phyloP scores from a whole-genome alignment of 2,329 filamentous ascomycete species.

The Didymella keratinophila region DNA sequence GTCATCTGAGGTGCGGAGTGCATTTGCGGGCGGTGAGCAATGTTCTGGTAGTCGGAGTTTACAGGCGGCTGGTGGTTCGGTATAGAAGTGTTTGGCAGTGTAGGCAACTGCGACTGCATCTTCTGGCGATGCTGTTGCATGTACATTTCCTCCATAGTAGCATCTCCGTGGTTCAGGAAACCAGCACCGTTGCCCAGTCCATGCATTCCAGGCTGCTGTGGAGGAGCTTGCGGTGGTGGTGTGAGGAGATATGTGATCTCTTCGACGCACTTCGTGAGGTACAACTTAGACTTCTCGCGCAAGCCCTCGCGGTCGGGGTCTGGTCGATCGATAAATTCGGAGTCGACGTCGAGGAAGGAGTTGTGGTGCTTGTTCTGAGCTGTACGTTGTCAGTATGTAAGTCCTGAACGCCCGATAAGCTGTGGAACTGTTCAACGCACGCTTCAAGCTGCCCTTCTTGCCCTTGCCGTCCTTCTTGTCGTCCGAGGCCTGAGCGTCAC shows the following conservation, averaged over 20 bases:
- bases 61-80: slow-evolving; percentile 68
- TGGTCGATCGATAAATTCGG: slow-evolving; percentile 50
- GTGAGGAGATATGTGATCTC: slow-evolving; percentile 74
- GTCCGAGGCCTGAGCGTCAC: slow-evolving; percentile 58
- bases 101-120: slow-evolving; percentile 54
- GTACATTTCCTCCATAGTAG: slow-evolving; percentile 67
- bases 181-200: slow-evolving; percentile 46
- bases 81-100: slow-evolving; percentile 51
- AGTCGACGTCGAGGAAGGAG: slow-evolving; percentile 61
- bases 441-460: slow-evolving; percentile 41
- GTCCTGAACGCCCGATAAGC: not conserved
- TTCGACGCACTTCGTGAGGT: slow-evolving; percentile 71
- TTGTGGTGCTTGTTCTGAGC: slow-evolving; percentile 58
- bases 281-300: slow-evolving; percentile 69
- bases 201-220: slow-evolving; percentile 57
- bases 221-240: slow-evolving; percentile 67
- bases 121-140: slow-evolving; percentile 65
- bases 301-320: slow-evolving; percentile 65
- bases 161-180: slow-evolving; percentile 60
- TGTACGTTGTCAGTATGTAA: slow-evolving; percentile 42
- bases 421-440: slow-evolving; percentile 31
- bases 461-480: slow-evolving; percentile 49
- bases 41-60: slow-evolving; percentile 53
- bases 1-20: slow-evolving; percentile 55
- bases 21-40: slow-evolving; percentile 48